Percentiles rank a stretch among this genome's conserved stretches.
Conservation (phyloP, 2,329 filamentous ascomycete genomes). For the Calonectria pseudoreteaudii region DNA sequence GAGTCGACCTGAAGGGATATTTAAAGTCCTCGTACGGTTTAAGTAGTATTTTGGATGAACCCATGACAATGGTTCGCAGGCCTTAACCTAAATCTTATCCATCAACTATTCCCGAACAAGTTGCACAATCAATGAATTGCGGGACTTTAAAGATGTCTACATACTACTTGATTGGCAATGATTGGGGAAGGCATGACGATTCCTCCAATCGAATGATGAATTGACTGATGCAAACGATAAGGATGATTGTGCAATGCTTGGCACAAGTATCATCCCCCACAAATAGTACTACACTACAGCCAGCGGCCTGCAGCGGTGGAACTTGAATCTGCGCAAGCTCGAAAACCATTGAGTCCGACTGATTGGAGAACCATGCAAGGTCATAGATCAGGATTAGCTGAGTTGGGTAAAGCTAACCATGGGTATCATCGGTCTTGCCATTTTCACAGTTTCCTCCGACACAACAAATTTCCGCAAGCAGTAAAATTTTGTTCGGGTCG, state of each 20-base stretch:
- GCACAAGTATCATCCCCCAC: neutral
- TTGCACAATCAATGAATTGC: neutral
- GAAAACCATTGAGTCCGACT: neutral
- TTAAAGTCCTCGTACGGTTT: neutral
- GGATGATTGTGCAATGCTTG: slow-evolving; percentile 3
- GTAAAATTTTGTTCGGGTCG: neutral
- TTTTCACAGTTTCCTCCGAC: neutral
- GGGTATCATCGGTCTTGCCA: neutral
- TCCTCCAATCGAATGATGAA: slow-evolving; percentile 2
- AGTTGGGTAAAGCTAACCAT: neutral
- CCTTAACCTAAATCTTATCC: neutral
- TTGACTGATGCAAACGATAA: neutral
- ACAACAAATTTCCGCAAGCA: neutral
- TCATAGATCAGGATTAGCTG: neutral
- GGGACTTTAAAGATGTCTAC: neutral
- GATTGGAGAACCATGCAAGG: neutral
- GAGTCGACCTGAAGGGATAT: neutral
- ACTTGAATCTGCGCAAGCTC: neutral
- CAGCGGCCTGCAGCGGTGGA: neutral
- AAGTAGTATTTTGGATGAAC: neutral
- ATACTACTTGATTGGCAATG: neutral
- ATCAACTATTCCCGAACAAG: neutral
- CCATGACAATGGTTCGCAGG: neutral
- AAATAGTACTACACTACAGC: neutral
- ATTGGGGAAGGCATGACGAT: neutral